Evolutionary conservation across 345 rosid genomes (phyloP).

Genomic region (Excoecaria cochinchinensis): DNA sequence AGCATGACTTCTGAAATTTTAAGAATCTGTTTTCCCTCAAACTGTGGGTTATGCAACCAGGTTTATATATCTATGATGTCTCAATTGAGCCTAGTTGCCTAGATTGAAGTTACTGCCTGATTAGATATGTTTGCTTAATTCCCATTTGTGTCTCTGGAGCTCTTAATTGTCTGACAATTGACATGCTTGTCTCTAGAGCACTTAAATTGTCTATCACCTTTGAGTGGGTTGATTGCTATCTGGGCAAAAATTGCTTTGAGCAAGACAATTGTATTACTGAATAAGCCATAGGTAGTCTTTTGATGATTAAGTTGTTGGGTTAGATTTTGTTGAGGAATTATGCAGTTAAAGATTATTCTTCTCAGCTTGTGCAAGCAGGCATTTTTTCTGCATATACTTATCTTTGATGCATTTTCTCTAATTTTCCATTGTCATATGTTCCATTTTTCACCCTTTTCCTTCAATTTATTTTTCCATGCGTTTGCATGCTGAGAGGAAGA

Average conservation of each 20-base stretch:
- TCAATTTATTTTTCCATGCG: neutral
- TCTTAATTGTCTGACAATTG: too few relatives aligned
- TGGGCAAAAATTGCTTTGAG: neutral
- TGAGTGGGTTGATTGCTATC: neutral
- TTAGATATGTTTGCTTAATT: neutral
- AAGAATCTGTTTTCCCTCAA: constrained; percentile 10
- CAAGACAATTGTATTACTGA: neutral
- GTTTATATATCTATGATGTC: neutral
- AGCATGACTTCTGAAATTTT: constrained; percentile 16
- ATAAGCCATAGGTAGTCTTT: neutral
- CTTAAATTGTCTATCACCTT: neutral
- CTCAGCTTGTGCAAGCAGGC: neutral
- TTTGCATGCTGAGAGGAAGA: neutral
- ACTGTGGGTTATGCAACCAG: neutral
- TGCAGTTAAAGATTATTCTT: neutral
- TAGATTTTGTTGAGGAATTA: neutral
- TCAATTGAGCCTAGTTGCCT: neutral
- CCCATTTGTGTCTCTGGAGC: neutral
- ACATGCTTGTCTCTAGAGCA: neutral
- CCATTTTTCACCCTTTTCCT: neutral
- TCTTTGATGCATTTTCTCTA: neutral
- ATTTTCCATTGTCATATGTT: neutral
- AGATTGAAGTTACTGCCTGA: neutral
- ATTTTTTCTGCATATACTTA: neutral
- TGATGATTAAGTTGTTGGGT: neutral